These are phyloP conservation scores for Pseudoscleropodium purum DNA, from an alignment of 225 moss, liverwort and hornwort species.

Conservation along the genomic window DNA sequence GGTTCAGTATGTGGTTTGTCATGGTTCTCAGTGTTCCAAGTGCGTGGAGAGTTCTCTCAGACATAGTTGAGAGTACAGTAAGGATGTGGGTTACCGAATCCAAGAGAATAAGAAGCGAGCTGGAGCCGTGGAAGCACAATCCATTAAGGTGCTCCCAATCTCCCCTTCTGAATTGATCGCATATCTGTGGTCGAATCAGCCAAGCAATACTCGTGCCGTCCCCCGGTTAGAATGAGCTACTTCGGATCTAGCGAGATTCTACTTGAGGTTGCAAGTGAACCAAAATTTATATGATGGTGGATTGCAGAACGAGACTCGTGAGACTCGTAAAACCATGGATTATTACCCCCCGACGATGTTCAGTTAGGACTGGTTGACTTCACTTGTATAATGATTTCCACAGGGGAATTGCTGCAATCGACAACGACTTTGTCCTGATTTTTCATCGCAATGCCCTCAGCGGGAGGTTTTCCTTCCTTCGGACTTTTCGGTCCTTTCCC, in stretches of 20 bases:
- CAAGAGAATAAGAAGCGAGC: background rate
- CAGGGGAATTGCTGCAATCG: background rate
- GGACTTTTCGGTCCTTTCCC: background rate
- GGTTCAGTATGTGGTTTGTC: background rate
- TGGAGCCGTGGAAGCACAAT: background rate
- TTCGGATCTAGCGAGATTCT: background rate
- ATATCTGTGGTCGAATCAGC: background rate
- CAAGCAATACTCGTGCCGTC: background rate
- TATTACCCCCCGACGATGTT: background rate
- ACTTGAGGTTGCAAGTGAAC: background rate
- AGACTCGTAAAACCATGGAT: background rate
- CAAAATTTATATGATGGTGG: background rate
- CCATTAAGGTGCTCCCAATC: background rate
- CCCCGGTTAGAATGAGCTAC: background rate
- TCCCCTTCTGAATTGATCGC: background rate
- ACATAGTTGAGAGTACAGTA: background rate
- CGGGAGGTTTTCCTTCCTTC: background rate
- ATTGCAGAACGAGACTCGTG: background rate
- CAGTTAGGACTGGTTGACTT: background rate
- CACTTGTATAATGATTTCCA: constrained; percentile 23
- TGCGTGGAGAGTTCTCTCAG: background rate
- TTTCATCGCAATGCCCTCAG: background rate
- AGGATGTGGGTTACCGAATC: background rate
- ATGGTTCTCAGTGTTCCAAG: background rate
- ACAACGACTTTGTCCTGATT: constrained; percentile 4